Conservation (phyloP, 495 filamentous ascomycete species). For the Durotheca rogersii region DNA sequence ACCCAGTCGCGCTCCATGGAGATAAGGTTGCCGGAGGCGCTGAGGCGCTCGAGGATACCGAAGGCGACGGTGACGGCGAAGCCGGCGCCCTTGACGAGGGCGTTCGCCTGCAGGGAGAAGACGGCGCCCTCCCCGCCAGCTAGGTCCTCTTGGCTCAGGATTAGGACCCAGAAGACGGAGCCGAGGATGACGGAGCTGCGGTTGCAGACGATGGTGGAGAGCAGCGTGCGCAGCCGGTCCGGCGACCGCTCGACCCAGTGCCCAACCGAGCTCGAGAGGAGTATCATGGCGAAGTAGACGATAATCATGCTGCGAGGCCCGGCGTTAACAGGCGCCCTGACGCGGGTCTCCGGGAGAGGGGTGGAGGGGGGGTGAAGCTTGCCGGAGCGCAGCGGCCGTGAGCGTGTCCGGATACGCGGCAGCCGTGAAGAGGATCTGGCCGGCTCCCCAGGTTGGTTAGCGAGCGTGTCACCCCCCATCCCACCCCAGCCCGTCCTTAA, state of each 20-base stretch:
- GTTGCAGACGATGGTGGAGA: conserved; percentile 46
- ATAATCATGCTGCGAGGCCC: conserved; percentile 34
- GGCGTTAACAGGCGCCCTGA: conserved; percentile 23
- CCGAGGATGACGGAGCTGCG: conserved; percentile 50
- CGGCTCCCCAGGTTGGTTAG: conserved; percentile 11
- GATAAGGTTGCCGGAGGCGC: conserved; percentile 58
- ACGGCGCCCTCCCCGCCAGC: conserved; percentile 7
- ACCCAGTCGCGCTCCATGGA: conserved; percentile 70
- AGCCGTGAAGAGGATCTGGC: conserved; percentile 59
- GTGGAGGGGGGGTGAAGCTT: conserved; percentile 16
- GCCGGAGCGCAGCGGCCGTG: conserved; percentile 46
- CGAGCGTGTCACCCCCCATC: no score
- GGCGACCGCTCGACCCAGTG: conserved; percentile 51
- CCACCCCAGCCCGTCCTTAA: no score
- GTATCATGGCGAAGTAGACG: conserved; percentile 37
- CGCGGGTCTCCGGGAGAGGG: conserved; percentile 11
- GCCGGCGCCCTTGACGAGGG: conserved; percentile 31
- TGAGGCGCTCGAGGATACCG: conserved; percentile 60
- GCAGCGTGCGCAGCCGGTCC: conserved; percentile 41
- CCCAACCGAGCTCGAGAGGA: conserved; percentile 41
- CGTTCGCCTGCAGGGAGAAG: conserved; percentile 11
- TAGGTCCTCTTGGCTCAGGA: conserved; percentile 40
- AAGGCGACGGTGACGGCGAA: conserved; percentile 50
- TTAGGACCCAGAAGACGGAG: conserved; percentile 50
- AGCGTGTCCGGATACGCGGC: conserved; percentile 59